Evolutionary conservation across 106 monocot species (phyloP), one percentile per base, ranked within the genome.

Genomic region (Acanthochlamys bracteata): DNA sequence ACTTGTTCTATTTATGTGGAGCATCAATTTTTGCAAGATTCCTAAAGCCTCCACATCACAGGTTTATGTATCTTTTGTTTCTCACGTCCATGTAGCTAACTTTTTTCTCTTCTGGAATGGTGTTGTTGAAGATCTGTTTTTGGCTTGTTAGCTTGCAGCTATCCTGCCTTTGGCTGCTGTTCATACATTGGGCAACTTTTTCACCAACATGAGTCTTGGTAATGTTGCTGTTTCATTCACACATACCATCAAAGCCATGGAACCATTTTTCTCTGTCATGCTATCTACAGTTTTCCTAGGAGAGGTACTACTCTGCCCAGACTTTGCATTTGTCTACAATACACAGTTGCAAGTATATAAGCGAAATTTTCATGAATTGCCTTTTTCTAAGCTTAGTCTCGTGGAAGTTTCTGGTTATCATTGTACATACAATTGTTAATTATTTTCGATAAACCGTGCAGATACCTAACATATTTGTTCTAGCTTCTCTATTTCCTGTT

Each of bases 181-280:
- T 12, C 86, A 86, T 63, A 79, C 86, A 47, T 40, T 86, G 55
- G 86, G 82, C 26, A 82, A 79, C 55, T 69, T 86, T 57, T 77
- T 83, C 60, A 86, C 86, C 52, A 86, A 83, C 42, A 69, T 82
- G 76, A 86, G 82, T 53, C 82, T 83, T 39, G 79, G 79, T 61
- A 83, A 79, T 59, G 86, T 82, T 79, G 73, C 79, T 25, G 82
- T 86, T 56, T 82, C 86, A 25, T 81, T 85, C 61, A 80, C 77
- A 8, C 81, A 77, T 60, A 81, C 77, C 22, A 71, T 81, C 65
- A 83, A 86, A 78, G 79, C 82, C 33, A 76, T 79, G 82, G 82
- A 83, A 61, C 86, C 82, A 21, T 82, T 82, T 70, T 86, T 86
- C 70, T 72, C 86, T 4, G 82, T 86, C 57, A 27, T 82, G 25